phyloP scores from a whole-genome alignment of 805 yeast species.

The Nakazawaea holstii region DNA sequence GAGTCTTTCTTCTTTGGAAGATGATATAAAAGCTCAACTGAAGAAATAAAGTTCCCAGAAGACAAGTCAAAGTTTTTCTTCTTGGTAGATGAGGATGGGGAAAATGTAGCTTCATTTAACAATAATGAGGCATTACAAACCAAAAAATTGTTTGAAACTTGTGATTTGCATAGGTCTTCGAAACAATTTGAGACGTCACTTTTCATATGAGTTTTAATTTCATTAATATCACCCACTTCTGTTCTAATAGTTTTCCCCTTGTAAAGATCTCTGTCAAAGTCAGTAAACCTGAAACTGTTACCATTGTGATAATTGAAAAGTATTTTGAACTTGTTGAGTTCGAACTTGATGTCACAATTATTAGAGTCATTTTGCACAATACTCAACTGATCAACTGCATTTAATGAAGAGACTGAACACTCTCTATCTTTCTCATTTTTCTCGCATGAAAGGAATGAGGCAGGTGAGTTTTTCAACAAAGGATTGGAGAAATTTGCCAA shows the following conservation, averaged over 20 bases:
- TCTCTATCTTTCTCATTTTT: background rate
- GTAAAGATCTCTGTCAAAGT: slow-evolving; percentile 1
- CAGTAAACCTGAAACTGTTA: slow-evolving; percentile 1
- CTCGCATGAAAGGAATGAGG: background rate
- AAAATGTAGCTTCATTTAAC: background rate
- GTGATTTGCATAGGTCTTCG: background rate
- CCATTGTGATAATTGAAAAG: slow-evolving; percentile 5
- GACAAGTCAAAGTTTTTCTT: slow-evolving; percentile 9
- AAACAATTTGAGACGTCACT: background rate
- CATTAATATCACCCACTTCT: background rate
- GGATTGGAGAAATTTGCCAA: slow-evolving; percentile 1
- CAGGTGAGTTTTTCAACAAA: background rate
- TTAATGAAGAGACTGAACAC: background rate
- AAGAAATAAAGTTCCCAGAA: slow-evolving; percentile 9
- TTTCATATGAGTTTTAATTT: background rate
- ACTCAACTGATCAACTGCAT: slow-evolving; percentile 3
- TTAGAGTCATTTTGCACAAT: background rate
- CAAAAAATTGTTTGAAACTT: background rate
- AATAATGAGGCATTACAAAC: slow-evolving; percentile 1
- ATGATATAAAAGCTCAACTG: slow-evolving; percentile 8
- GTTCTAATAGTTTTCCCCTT: background rate
- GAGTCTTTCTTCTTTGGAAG: background rate
- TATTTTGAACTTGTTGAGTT: slow-evolving; percentile 8
- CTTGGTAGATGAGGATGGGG: background rate
- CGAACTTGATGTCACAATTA: slow-evolving; percentile 1